These are phyloP conservation scores for Acanthamoeba sp. DNA, from an alignment of 208 protist genomes.

Conservation along the genomic window DNA sequence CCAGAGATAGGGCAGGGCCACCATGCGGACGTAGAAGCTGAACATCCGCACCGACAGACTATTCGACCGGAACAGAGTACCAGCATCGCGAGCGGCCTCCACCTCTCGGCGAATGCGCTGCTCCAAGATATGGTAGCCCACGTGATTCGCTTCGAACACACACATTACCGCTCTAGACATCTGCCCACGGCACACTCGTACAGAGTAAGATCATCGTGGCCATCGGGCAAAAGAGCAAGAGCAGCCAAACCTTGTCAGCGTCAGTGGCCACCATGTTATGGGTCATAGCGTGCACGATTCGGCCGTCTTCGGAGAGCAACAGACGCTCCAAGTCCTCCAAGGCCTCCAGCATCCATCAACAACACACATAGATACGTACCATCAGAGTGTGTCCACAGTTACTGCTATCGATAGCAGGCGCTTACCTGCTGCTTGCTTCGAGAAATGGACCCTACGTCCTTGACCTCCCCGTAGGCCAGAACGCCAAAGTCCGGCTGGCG, in stretches of 20 bases:
- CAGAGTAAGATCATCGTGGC: too few relatives aligned
- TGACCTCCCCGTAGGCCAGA: neutral
- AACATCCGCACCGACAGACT: slow-evolving; percentile 23
- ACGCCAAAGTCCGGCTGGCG: neutral
- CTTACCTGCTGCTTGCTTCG: neutral
- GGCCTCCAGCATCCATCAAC: neutral
- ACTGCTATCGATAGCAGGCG: too few relatives aligned
- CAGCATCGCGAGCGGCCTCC: neutral
- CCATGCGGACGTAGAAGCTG: slow-evolving; percentile 46
- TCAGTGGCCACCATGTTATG: slow-evolving; percentile 5
- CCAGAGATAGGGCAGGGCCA: slow-evolving; percentile 20
- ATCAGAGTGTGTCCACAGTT: too few relatives aligned
- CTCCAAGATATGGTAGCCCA: neutral
- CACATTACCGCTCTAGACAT: slow-evolving; percentile 5
- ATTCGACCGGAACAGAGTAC: slow-evolving; percentile 31
- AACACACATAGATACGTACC: too few relatives aligned
- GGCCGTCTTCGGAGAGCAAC: neutral
- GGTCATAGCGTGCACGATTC: slow-evolving; percentile 1
- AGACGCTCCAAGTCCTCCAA: neutral
- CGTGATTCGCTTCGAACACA: neutral
- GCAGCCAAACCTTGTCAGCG: neutral
- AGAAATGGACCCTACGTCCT: neutral
- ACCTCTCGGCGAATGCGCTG: neutral
- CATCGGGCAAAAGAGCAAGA: too few relatives aligned
- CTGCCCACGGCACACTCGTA: neutral